Percentiles rank a stretch among this genome's conserved stretches.
Evolutionary conservation across 768 basidiomycete genomes (phyloP).

Genomic region (Leccinum sublutescens): DNA sequence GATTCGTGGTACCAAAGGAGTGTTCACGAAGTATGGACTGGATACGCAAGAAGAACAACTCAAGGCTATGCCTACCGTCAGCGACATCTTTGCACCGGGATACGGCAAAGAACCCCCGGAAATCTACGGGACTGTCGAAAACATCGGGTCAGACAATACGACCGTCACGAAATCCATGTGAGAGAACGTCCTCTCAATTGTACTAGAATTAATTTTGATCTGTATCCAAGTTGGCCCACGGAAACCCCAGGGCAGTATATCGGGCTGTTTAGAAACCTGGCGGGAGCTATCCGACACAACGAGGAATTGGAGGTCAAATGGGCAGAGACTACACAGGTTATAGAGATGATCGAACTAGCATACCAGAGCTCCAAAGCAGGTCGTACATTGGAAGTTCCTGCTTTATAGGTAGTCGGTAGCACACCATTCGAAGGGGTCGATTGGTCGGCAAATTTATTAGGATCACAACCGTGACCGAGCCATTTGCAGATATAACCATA

Average conservation of each 20-base stretch:
- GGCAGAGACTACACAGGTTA: constrained; percentile 66
- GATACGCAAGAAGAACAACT: constrained; percentile 82
- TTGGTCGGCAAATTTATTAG: background rate
- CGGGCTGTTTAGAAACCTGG: constrained; percentile 65
- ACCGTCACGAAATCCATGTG: constrained; percentile 32
- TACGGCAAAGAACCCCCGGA: constrained; percentile 65
- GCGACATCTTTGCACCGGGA: constrained; percentile 40
- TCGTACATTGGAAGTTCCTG: constrained; percentile 38
- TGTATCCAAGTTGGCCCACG: constrained; percentile 57
- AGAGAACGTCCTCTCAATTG: constrained; percentile 28
- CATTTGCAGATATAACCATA: too few species aligned
- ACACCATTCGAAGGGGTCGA: background rate
- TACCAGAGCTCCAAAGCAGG: constrained; percentile 65
- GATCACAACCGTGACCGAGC: too few species aligned
- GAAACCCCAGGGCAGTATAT: constrained; percentile 56
- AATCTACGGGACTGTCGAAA: constrained; percentile 63
- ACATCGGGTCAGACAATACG: constrained; percentile 44
- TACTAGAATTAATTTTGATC: constrained; percentile 10
- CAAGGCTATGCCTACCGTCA: constrained; percentile 49
- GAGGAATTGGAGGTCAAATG: constrained; percentile 63
- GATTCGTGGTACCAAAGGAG: constrained; percentile 69
- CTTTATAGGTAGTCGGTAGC: constrained; percentile 4
- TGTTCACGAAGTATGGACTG: constrained; percentile 71
- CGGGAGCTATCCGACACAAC: constrained; percentile 55
- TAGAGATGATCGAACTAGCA: constrained; percentile 78